Evolutionary conservation across 2,329 filamentous ascomycete species (phyloP), one percentile per base, ranked within the genome.

Genomic region (Alternaria brassicicola): DNA sequence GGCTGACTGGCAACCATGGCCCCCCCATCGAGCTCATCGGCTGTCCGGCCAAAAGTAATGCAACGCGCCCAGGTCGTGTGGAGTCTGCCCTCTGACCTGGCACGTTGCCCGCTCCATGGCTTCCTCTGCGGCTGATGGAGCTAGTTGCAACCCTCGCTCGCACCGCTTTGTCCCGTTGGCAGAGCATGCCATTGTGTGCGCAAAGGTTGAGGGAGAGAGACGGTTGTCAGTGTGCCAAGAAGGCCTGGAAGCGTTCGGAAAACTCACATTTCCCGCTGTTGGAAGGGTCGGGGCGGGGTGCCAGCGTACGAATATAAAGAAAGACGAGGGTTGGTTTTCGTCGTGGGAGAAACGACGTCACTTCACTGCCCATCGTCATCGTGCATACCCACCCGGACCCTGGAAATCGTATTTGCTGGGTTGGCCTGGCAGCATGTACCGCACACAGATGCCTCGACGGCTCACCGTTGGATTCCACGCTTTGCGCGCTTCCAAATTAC

Each of bases 201-300:
- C 50, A 43, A 49, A 52, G 52, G 53, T 35, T 38, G 61, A 56
- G 31, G 25, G 64, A 62, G 52, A 60, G 59, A 64, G 57, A 60
- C 38, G 43, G 52, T 57, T 55, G 50, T 55, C 51, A 55, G 28
- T 36, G 47, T 52, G 72, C 72, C 73, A 74, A 76, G 72, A 59
- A 49, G 61, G 69, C 61, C 73, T 74, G 66, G 71, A 76, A 68
- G 70, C 67, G 68, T 68, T 71, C 66, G 61, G 69, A 73, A 56
- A 58, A 17, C 19, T 62, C 64, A 58, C 61, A 59, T 52, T 59
- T 63, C 52, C 62, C 65, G 59, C 60, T 60, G 57, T 46, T 47
- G 46, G 57, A 63, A 47, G 47, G 55, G 42, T 54, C 54, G 57
- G 48, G 52, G 59, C 67, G 62, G 59, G 59, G 65, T 73, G 61